These are phyloP conservation scores for Microbotryum intermedium DNA, from an alignment of 1,284 basidiomycete genomes.

Conservation along the genomic window DNA sequence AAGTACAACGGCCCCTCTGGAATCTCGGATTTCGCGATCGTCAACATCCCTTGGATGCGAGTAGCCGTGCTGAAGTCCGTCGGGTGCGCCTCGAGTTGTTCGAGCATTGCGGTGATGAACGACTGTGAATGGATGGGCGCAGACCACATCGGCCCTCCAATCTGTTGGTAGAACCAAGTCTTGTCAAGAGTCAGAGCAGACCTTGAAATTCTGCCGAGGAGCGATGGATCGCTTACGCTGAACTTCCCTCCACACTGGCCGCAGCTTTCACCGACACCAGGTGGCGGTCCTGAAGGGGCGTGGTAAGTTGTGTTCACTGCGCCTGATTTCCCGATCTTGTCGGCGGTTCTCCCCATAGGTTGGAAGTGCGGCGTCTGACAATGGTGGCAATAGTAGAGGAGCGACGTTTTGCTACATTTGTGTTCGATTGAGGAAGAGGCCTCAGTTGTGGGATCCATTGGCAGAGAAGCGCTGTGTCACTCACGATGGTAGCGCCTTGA, in stretches of 20 bases:
- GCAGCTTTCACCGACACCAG: constrained; percentile 51
- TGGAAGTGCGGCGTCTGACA: constrained; percentile 75
- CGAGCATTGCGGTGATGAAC: constrained; percentile 68
- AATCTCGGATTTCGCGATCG: constrained; percentile 85
- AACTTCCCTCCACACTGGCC: constrained; percentile 68
- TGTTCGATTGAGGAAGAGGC: constrained; percentile 10
- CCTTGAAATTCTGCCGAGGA: background rate
- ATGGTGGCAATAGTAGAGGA: constrained; percentile 68
- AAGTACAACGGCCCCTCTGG: constrained; percentile 80
- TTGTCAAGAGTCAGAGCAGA: constrained; percentile 7
- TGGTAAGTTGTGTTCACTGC: constrained; percentile 58
- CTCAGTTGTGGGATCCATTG: constrained; percentile 12
- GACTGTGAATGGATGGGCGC: constrained; percentile 70
- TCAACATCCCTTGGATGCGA: constrained; percentile 93
- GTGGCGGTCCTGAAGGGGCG: constrained; percentile 61
- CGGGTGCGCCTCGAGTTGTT: constrained; percentile 49
- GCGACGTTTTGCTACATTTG: constrained; percentile 60
- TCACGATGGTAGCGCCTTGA: constrained; percentile 72
- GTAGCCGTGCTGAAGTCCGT: constrained; percentile 64
- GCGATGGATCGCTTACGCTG: constrained; percentile 48
- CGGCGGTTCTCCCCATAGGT: constrained; percentile 53
- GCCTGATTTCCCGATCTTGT: constrained; percentile 43
- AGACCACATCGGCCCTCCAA: constrained; percentile 95
- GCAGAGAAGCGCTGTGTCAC: constrained; percentile 30
- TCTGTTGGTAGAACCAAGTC: constrained; percentile 40